Percentiles rank a stretch among this genome's conserved stretches.
Conservation (phyloP, 2,329 filamentous ascomycete species). For the Aspergillus alliaceus region DNA sequence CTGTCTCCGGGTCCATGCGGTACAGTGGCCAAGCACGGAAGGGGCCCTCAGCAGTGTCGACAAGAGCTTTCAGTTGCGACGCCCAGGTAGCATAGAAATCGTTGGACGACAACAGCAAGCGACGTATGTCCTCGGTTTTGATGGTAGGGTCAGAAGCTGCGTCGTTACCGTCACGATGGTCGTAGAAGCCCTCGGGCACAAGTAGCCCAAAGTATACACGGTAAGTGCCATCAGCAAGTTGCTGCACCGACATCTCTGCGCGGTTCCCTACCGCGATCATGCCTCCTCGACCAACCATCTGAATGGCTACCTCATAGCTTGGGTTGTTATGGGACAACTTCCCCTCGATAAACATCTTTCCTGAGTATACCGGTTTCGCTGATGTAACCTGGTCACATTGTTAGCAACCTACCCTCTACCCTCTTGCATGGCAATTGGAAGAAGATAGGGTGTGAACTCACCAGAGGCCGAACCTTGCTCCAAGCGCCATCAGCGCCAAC, state of each 20-base stretch:
- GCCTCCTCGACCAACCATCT: constrained; percentile 13
- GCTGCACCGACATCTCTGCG: constrained; percentile 16
- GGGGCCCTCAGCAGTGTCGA: constrained; percentile 16
- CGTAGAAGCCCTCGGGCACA: constrained; percentile 6
- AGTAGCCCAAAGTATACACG: constrained; percentile 21
- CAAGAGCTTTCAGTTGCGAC: constrained; percentile 16
- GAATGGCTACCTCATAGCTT: constrained; percentile 21
- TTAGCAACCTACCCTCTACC: neutral
- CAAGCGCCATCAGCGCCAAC: constrained; percentile 52
- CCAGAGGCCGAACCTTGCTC: constrained; percentile 38
- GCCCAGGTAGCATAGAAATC: constrained; percentile 11
- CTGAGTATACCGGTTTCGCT: constrained; percentile 34
- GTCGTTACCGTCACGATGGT: neutral
- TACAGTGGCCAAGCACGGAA: constrained; percentile 27
- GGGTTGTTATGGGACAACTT: constrained; percentile 26
- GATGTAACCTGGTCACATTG: constrained; percentile 29
- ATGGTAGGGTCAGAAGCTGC: neutral
- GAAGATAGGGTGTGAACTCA: constrained; percentile 17
- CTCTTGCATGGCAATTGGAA: neutral
- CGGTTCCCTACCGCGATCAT: constrained; percentile 1
- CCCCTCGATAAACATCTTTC: constrained; percentile 32
- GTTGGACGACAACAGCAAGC: neutral
- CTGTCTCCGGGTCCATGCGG: constrained; percentile 15
- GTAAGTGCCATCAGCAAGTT: constrained; percentile 19
- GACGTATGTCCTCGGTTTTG: neutral